Conservation (phyloP, 2,329 filamentous ascomycete genomes). For the Botrytis pseudocinerea region DNA sequence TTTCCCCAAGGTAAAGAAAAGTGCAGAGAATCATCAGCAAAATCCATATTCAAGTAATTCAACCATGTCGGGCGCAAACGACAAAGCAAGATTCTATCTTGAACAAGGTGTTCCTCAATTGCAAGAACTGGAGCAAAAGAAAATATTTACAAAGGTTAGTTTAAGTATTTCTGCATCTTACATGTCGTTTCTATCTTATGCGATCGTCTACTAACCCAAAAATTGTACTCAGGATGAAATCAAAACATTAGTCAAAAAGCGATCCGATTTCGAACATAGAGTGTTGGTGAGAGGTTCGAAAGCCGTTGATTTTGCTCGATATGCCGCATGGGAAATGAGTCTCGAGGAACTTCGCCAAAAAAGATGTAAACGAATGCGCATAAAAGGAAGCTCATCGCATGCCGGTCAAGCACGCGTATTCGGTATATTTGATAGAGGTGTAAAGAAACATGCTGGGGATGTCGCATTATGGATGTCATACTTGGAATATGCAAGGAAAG, state of each 20-base stretch:
- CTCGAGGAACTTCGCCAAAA: slow-evolving; percentile 78
- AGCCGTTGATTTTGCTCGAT: slow-evolving; percentile 78
- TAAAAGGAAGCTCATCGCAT: slow-evolving; percentile 66
- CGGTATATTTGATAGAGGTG: slow-evolving; percentile 83
- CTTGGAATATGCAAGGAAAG: slow-evolving; percentile 73
- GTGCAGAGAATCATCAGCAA: background rate
- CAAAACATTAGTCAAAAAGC: slow-evolving; percentile 80
- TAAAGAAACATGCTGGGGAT: slow-evolving; percentile 80
- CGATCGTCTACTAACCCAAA: background rate
- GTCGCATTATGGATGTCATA: slow-evolving; percentile 86
- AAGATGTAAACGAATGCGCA: slow-evolving; percentile 75
- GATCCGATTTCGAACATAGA: slow-evolving; percentile 90
- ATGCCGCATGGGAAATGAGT: slow-evolving; percentile 71
- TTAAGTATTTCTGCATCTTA: slow-evolving; percentile 18
- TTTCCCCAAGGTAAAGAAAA: background rate
- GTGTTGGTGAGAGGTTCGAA: slow-evolving; percentile 79
- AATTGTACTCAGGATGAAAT: slow-evolving; percentile 72
- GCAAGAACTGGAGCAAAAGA: slow-evolving; percentile 87
- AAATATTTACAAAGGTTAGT: slow-evolving; percentile 77
- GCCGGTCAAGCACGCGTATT: slow-evolving; percentile 81
- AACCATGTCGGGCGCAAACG: slow-evolving; percentile 77
- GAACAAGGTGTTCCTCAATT: slow-evolving; percentile 91
- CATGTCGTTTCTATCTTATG: background rate
- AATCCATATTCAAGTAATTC: slow-evolving; percentile 12
- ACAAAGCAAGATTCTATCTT: slow-evolving; percentile 93